Evolutionary conservation across 1,284 basidiomycete genomes (phyloP).

Genomic region (Porodaedalea pini): DNA sequence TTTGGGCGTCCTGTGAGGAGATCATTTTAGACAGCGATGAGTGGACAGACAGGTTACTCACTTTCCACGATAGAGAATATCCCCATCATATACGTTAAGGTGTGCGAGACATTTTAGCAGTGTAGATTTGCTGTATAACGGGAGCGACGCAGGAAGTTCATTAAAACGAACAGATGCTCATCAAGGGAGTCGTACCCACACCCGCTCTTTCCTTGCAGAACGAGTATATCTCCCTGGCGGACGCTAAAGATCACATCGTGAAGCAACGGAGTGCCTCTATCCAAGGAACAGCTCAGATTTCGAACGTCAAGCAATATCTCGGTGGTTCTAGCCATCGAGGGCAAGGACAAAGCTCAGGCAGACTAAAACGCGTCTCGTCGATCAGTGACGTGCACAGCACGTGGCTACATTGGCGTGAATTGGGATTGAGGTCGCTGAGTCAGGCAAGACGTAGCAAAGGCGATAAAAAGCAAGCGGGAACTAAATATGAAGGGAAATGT

Average conservation of each 20-base stretch:
- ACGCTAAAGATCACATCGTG: conserved; percentile 56
- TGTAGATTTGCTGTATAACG: conserved; percentile 62
- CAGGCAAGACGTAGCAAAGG: neutral
- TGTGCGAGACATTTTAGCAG: conserved; percentile 81
- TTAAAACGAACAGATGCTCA: neutral
- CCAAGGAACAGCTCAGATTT: conserved; percentile 41
- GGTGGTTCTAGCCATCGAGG: neutral
- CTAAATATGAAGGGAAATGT: conserved; percentile 12
- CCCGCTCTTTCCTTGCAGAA: conserved; percentile 74
- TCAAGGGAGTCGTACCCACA: conserved; percentile 43
- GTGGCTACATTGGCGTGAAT: neutral
- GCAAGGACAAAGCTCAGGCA: neutral
- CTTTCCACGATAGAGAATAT: conserved; percentile 64
- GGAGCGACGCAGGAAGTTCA: conserved; percentile 3
- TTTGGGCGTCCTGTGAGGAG: conserved; percentile 43
- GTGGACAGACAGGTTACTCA: conserved; percentile 33
- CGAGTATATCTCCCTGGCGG: conserved; percentile 66
- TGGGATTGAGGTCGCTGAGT: conserved; percentile 1
- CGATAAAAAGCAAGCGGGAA: conserved; percentile 3
- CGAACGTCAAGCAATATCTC: conserved; percentile 41
- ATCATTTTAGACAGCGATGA: neutral
- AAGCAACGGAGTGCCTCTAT: conserved; percentile 49
- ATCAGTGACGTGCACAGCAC: neutral
- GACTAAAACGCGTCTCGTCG: neutral
- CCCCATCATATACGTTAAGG: conserved; percentile 67